Conservation (phyloP, 441 rosid species). For the Mallotus japonicus region DNA sequence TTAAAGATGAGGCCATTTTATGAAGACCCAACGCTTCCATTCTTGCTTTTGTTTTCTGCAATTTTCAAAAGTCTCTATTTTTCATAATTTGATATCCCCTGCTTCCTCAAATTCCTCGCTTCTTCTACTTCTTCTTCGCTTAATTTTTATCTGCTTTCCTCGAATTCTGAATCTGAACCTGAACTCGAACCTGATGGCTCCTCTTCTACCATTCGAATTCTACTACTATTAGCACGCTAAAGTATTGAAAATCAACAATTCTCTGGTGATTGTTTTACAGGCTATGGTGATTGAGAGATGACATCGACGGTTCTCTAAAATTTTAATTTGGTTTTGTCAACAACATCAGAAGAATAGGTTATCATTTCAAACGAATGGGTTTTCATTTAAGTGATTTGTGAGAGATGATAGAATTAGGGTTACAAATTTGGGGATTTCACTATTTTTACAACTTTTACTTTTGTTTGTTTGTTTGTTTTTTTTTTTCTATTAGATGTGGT, state of each 20-base stretch:
- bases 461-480: too few species aligned
- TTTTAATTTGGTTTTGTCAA: too few species aligned
- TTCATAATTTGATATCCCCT: slow-evolving; percentile 57
- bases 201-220: slow-evolving; percentile 25
- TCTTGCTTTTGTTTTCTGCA: slow-evolving; percentile 71
- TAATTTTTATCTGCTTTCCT: slow-evolving; percentile 25
- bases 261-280: too few species aligned
- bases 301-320: too few species aligned
- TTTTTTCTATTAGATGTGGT: too few species aligned
- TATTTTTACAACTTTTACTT: too few species aligned
- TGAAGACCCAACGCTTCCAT: slow-evolving; percentile 80
- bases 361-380: too few species aligned
- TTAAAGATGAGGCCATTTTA: slow-evolving; percentile 45
- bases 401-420: too few species aligned
- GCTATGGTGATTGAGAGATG: too few species aligned
- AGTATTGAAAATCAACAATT: not conserved
- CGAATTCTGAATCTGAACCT: slow-evolving; percentile 23
- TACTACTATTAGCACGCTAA: not conserved
- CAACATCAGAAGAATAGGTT: too few species aligned
- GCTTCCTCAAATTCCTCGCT: slow-evolving; percentile 12
- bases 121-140: slow-evolving; percentile 12
- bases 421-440: too few species aligned
- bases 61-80: slow-evolving; percentile 68
- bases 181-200: slow-evolving; percentile 9
- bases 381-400: too few species aligned